A percentile compares a stretch with the other conserved stretches of the same genome.
Conservation (phyloP, 108 stramenopile genomes). For the Skeletonema grethae region DNA sequence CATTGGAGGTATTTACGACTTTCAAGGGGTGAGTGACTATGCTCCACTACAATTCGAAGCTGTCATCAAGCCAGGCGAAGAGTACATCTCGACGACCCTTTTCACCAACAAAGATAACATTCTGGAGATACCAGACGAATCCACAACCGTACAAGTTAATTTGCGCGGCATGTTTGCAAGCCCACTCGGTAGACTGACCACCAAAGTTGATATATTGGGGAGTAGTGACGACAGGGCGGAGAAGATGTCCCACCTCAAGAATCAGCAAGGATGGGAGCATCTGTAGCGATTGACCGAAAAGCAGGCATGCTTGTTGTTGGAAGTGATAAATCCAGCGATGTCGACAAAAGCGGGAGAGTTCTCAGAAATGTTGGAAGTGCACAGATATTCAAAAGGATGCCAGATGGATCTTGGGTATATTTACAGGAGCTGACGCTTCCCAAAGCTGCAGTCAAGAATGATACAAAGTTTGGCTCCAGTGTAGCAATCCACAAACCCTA, state of each 20-base stretch:
- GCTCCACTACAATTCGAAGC: conserved; percentile 37
- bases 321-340: conserved; percentile 38
- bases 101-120: conserved; percentile 66
- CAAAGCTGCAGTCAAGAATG: not conserved
- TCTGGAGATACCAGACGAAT: conserved; percentile 69
- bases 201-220: conserved; percentile 58
- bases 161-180: conserved; percentile 76
- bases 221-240: conserved; percentile 46
- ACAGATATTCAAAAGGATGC: conserved; percentile 48
- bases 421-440: conserved; percentile 33
- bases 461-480: conserved; percentile 47
- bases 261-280: conserved; percentile 48
- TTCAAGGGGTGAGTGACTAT: conserved; percentile 68
- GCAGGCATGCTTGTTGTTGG: conserved; percentile 52
- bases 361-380: conserved; percentile 52
- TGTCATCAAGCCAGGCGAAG: conserved; percentile 24
- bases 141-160: conserved; percentile 51
- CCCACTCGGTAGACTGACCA: conserved; percentile 56
- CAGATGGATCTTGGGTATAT: conserved; percentile 30
- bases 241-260: conserved; percentile 21
- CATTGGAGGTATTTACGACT: conserved; percentile 65
- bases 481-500: conserved; percentile 55
- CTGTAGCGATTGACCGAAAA: conserved; percentile 44
- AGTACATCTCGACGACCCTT: conserved; percentile 22
- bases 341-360: conserved; percentile 11